Base-by-base conservation (phyloP, 306 rosid genomes). In the Benincasa hispida region DNA sequence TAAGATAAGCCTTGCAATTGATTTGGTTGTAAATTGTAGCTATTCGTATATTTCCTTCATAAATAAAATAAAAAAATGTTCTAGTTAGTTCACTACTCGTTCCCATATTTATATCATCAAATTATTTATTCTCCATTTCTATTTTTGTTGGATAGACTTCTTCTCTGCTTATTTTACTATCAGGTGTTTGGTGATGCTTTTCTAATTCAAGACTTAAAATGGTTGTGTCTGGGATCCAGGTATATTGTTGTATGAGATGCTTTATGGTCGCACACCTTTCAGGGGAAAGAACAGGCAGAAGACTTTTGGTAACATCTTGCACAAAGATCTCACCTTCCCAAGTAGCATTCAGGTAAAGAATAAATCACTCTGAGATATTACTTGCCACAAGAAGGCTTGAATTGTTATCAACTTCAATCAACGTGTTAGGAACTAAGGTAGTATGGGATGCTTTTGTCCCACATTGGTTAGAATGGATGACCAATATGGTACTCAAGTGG, bases 311-410 rank as follows among this genome's bases (percentile, higher is more conserved):
- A 94, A 94, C 83, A 87, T 94, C 85, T 82, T 94, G 79, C 87
- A 90, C 89, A 94, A 94, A 85, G 99, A 94, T 84, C 97, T 94
- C 70, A 94, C 99, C 79, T 94, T 94, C 74, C 98, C 99, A 24
- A 90, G 96, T 86, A 91, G 98, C 82, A 87, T 91, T 80, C 91
- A 88, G 89, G 98, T 92, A 89, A 81, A 65, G 15, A 28, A 24
- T 17, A 50, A 7, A 5, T 50, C 30, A 15, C 24, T 15, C n/a
- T 12, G 37, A 70, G 35, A 15, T 69, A 15, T 47, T 70, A 27
- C 34, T 69, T 45, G 8, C 72, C 18, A 65, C 17, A 35, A 19
- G 28, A 65, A 65, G 27, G 6, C 45, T 1, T 34, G 1, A 63
- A 63, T 8, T 10, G 0, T 19, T 63, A 28, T 59, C 63, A 57